These are phyloP conservation scores for Acanthamoeba divionensis DNA, from an alignment of 208 protist species.

Conservation along the genomic window DNA sequence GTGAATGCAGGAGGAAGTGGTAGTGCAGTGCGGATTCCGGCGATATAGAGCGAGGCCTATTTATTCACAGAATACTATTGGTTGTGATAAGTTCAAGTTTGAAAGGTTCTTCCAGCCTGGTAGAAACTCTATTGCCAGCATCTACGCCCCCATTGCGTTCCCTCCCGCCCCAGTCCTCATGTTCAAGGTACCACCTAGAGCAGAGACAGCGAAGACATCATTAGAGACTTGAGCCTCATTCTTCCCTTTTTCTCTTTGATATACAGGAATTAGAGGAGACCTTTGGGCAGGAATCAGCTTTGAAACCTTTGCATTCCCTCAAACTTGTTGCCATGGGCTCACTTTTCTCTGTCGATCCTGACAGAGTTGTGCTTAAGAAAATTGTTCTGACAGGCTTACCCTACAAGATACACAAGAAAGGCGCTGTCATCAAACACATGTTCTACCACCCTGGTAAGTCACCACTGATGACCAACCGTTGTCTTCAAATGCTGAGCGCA, in stretches of 20 bases:
- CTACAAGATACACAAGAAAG: constrained; percentile 81
- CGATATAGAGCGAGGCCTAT: constrained; percentile 72
- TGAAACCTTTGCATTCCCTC: constrained; percentile 6
- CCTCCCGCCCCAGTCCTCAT: constrained; percentile 30
- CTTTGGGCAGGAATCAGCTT: neutral
- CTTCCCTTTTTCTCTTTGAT: neutral
- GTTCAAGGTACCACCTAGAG: constrained; percentile 2
- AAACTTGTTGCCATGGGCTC: constrained; percentile 68
- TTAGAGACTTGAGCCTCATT: neutral
- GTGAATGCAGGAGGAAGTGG: constrained; percentile 60
- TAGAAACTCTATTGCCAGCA: constrained; percentile 67
- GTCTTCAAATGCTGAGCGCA: neutral
- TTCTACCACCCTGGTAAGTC: constrained; percentile 73
- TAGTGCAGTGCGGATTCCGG: constrained; percentile 80
- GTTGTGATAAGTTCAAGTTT: constrained; percentile 78
- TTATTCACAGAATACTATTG: constrained; percentile 74
- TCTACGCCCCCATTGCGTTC: constrained; percentile 81
- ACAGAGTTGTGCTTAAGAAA: constrained; percentile 84
- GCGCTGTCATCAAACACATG: constrained; percentile 89
- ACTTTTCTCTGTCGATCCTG: constrained; percentile 75
- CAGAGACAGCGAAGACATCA: neutral
- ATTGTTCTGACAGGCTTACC: constrained; percentile 82
- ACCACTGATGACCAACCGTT: neutral
- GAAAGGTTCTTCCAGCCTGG: constrained; percentile 75
- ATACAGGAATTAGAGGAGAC: constrained; percentile 9